Evolutionary conservation across 768 basidiomycete genomes (phyloP), one percentile per base, ranked within the genome.

Genomic region (Cystoderma amianthinum): DNA sequence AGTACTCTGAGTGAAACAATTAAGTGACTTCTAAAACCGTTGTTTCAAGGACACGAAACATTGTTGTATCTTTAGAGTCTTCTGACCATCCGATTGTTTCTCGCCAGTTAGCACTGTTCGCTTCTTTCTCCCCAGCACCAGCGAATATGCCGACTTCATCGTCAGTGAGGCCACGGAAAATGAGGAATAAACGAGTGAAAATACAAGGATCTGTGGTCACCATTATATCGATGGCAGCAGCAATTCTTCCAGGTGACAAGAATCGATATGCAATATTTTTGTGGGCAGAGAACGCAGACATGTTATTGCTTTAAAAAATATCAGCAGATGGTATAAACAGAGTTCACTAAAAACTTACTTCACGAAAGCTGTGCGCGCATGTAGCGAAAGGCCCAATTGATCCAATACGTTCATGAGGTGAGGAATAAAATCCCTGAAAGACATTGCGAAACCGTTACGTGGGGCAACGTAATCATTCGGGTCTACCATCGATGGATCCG

Each of bases 261-360:
- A 92, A 90, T n/a, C 89, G 81, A 56, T 91, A 92, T 15, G 88
- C 89, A 46, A 92, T 87, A 59, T 92, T 90, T 56, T 82, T 85
- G 63, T 92, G 86, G 12, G 68, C 67, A 7, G 81, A 65, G 59
- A 90, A 90, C 10, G 79, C 64, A 19, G 81, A 68, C 48, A 91
- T 68, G 59, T 91, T 87, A 60, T 85, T 80, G 58, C 86, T 91
- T 48, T 16, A 35, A 45, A 28, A 35, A n/a, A 10, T 16, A n/a
- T n/a, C n/a, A n/a, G n/a, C n/a, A n/a, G n/a, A n/a, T n/a, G n/a
- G n/a, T 32, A 7, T 19, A 18, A 34, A 22, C 10, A 30, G 20
- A 44, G 7, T 18, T n/a, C 11, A 25, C 1, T n/a, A 18, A 18
- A 15, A 4, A 65, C 74, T 25, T 50, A 88, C 88, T 78, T 86